Conservation (phyloP, 2,329 filamentous ascomycete species). For the Aureobasidium uvarum region DNA sequence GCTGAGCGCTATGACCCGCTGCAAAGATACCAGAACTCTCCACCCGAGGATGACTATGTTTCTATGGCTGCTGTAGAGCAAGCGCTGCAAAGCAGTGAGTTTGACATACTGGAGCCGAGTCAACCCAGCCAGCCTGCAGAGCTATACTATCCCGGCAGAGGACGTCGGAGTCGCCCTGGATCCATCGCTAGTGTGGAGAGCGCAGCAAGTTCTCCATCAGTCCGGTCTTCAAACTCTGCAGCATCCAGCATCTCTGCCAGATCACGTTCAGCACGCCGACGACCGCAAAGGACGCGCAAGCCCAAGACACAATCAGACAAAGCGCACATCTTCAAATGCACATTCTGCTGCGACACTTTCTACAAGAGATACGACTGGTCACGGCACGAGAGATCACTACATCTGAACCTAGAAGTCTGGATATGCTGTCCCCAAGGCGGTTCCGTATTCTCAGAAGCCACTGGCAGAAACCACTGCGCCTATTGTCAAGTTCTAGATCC, state of each 20-base stretch:
- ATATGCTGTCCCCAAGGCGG: slow-evolving; percentile 60
- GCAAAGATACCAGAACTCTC: slow-evolving; percentile 66
- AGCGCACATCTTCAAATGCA: slow-evolving; percentile 56
- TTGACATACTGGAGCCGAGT: neutral
- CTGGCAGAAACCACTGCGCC: slow-evolving; percentile 56
- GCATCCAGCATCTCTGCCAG: slow-evolving; percentile 15
- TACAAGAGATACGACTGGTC: slow-evolving; percentile 60
- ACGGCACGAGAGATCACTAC: slow-evolving; percentile 63
- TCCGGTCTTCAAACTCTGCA: slow-evolving; percentile 7
- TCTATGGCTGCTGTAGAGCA: slow-evolving; percentile 62
- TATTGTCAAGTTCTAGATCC: slow-evolving; percentile 59
- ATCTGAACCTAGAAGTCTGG: slow-evolving; percentile 65
- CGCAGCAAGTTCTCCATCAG: slow-evolving; percentile 11
- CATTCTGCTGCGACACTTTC: slow-evolving; percentile 58
- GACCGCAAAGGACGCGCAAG: slow-evolving; percentile 10
- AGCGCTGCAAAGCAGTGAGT: slow-evolving; percentile 46
- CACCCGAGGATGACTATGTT: slow-evolving; percentile 67
- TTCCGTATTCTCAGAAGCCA: slow-evolving; percentile 56
- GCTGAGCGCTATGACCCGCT: slow-evolving; percentile 37
- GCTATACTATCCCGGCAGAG: neutral
- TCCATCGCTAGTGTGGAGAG: slow-evolving; percentile 13
- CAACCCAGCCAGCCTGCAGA: slow-evolving; percentile 2
- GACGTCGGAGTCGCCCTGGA: slow-evolving; percentile 16
- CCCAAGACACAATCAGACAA: slow-evolving; percentile 31
- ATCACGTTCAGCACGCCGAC: slow-evolving; percentile 6